Base-by-base conservation (phyloP, 2,329 filamentous ascomycete species). In the Cladophialophora yegresii region DNA sequence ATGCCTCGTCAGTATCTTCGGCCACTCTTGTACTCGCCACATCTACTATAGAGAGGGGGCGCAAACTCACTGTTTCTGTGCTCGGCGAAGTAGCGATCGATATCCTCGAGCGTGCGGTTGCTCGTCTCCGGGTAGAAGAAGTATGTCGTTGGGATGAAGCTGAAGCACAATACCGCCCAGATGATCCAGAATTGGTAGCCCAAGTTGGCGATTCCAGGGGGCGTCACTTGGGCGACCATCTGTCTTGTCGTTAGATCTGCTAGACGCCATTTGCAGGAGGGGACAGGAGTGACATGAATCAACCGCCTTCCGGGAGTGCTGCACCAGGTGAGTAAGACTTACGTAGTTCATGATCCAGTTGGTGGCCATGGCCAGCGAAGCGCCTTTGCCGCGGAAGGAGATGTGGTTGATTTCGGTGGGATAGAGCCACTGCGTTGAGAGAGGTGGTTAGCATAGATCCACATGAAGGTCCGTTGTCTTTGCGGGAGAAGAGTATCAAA, bases 371-470 rank as follows among this genome's bases (percentile, higher is more conserved):
- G 70, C 74, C 0, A 75, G 60, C 0, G 71, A 70, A 2, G 75
- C 73, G 0, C 73, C 74, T 58, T 76, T 76, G 10, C 73, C 74
- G 22, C 75, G 71, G 72, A 75, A 75, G 3, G 70, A 71, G 12
- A 76, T 70, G 2, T 75, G 74, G 66, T 76, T 76, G 43, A 77
- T 72, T 56, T 77, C 74, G 1, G 72, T 74, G 0, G 74, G 73
- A 26, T 75, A 75, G 1, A 78, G 71, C 77, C 76, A 78, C 4
- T 65, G 51, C 32, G 22, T 26, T 13, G 26, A 28, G 26, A 51
- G 47, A 26, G 47, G 22, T 51, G 5, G 8, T 20, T 10, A 26
- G 36, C 26, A 36, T 3, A 13, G 13, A n/a, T 2, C 5, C 16
- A n/a, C n/a, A 1, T 13, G 5, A 7, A 16, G 16, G 26, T 28